Base-by-base conservation (phyloP, 306 rosid genomes). In the Prosopis cineraria region DNA sequence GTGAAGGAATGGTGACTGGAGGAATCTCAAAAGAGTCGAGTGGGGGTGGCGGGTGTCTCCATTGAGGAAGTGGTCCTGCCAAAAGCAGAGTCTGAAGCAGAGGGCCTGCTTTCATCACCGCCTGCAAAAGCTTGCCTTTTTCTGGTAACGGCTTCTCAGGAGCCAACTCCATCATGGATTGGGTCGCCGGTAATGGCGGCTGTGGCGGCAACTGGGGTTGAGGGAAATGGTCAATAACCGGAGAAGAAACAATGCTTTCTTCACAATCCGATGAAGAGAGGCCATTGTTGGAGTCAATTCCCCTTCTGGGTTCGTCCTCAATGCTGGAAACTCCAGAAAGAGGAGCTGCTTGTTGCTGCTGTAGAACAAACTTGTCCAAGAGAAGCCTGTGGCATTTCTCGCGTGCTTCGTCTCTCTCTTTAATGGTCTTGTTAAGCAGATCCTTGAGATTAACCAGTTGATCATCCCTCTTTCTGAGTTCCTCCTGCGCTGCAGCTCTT, bases 21-120 rank as follows among this genome's bases (percentile, higher is more conserved):
- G 98, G 99, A 72, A 95, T 95, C 77, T 95, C 90, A 59, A 87
- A 93, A 31, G 99, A 88, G 75, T 93, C 94, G 1, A 95, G 92
- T 9, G 99, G 96, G n/a, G 99, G 99, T 3, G 99, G 99, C 6
- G 99, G 99, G 81, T 95, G 99, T 70, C 97, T 91, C 99, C 99
- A 95, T 75, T 95, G 98, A 65, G 99, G 99, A 36, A 95, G 93
- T 66, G 99, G 99, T 68, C 99, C 99, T 1, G 99, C 99, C 63
- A 95, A 60, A 16, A 95, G 93, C 31, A 95, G 89, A 10, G 95
- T 92, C 77, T 92, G 95, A 44, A 95, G 98, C 1, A 95, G 86
- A 64, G 98, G 98, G 6, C 99, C 99, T 4, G 99, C 99, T 87
- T 95, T 90, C 98, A 93, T 93, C 58, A 95, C 99, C 11, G 99